Evolutionary conservation across 169 alveolate species (phyloP), one percentile per base, ranked within the genome.

Genomic region (Eimeria acervulina): DNA sequence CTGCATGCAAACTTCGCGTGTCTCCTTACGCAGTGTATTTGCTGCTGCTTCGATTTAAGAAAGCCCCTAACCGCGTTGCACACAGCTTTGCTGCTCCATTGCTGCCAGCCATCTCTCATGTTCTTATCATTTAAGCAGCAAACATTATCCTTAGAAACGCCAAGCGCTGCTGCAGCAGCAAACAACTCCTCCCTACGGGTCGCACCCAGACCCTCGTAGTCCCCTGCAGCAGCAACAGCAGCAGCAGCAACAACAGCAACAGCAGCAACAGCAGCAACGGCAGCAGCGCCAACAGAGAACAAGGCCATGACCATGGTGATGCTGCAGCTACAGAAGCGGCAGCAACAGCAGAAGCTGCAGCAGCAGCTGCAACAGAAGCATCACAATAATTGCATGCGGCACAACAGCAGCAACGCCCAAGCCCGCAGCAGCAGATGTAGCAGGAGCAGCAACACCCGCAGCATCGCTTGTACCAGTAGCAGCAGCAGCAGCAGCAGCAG

Each of bases 41-140:
- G 52, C 38, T 44, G 38, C 28, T 26, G 44, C 52, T 31, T 44
- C 8, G 8, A 19, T 26, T 15, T 33, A 8, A 72, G 38, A 61
- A 90, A 90, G 38, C 59, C 21, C 59, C 47, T 61, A 21, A 90
- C 90, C 10, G 36, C 72, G 17, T 42, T 66, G 19, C 89, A 80
- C n/a, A 90, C 95, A 21, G 74, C 42, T 51, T 90, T 83, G 51
- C 88, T 42, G 33, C 78, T 19, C 95, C 95, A 92, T 51, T 17
- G n/a, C 1, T 8, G 8, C 95, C 78, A 76, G 47, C 95, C 91
- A 59, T 92, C 95, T 31, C 38, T 66, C 51, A 92, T 70, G 5
- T 17, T 28, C 55, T 52, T 55, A 6, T 31, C 84, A 36, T 74
- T 92, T 42, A 59, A 15, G 33, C 74, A 40, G 36, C 61, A 28